These are phyloP conservation scores for Aphanomyces astaci DNA, from an alignment of 352 stramenopile genomes.

Conservation along the genomic window DNA sequence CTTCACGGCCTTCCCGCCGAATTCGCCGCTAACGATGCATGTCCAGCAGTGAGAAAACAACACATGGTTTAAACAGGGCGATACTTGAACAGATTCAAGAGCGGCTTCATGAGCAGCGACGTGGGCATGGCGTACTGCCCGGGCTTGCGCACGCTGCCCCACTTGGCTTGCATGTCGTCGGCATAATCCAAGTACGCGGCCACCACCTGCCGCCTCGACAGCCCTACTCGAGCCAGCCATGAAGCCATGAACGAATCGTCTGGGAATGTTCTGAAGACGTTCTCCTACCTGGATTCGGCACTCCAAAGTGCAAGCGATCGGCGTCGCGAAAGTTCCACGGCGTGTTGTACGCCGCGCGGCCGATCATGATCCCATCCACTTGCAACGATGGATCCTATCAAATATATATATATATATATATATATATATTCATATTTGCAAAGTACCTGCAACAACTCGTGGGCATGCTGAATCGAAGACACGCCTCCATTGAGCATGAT, in stretches of 20 bases:
- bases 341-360: slow-evolving; percentile 80
- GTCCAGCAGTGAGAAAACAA: too few species aligned
- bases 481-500: slow-evolving; percentile 98
- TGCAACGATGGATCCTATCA: slow-evolving; percentile 30
- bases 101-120: slow-evolving; percentile 67
- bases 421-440: too few species aligned
- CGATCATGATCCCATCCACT: slow-evolving; percentile 87
- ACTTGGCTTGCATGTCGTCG: slow-evolving; percentile 62
- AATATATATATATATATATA: too few species aligned
- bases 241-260: too few species aligned
- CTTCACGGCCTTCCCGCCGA: slow-evolving; percentile 75
- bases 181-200: slow-evolving; percentile 82
- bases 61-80: too few species aligned
- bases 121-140: slow-evolving; percentile 67
- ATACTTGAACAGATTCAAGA: slow-evolving; percentile 74
- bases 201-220: slow-evolving; percentile 82
- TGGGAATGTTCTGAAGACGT: neutral
- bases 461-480: slow-evolving; percentile 85
- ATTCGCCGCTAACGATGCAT: slow-evolving; percentile 44
- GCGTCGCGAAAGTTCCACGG: slow-evolving; percentile 84
- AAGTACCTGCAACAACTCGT: slow-evolving; percentile 70
- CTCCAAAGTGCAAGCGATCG: slow-evolving; percentile 75
- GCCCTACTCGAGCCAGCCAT: too few species aligned
- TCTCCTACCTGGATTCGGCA: slow-evolving; percentile 47
- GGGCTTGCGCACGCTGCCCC: slow-evolving; percentile 33